phyloP scores from a whole-genome alignment of 768 basidiomycete genomes.

The Gautieria morchelliformis region DNA sequence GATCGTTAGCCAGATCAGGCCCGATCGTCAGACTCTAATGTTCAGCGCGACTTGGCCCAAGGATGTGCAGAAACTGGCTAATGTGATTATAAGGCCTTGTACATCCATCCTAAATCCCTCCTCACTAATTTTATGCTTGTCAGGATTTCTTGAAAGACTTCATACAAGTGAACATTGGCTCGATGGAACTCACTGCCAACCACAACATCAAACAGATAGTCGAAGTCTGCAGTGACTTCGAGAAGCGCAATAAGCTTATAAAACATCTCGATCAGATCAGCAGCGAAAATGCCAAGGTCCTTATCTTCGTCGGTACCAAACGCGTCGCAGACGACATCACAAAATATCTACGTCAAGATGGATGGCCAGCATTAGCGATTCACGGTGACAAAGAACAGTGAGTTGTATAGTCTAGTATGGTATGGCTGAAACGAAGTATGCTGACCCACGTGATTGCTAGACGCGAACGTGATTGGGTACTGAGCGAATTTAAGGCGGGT shows the following conservation, averaged over 20 bases:
- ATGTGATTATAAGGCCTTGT: conserved; percentile 33
- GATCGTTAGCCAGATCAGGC: conserved; percentile 94
- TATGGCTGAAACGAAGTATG: not conserved
- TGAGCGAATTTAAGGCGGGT: conserved; percentile 96
- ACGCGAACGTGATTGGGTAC: conserved; percentile 98
- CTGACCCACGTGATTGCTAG: conserved; percentile 26
- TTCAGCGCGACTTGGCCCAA: conserved; percentile 99
- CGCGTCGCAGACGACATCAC: conserved; percentile 97
- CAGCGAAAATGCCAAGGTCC: conserved; percentile 92
- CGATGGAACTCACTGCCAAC: conserved; percentile 96
- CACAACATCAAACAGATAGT: conserved; percentile 95
- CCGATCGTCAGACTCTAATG: conserved; percentile 97
- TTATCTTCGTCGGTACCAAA: conserved; percentile 98
- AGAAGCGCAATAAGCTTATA: conserved; percentile 93
- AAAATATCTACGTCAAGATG: conserved; percentile 93
- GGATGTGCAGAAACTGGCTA: conserved; percentile 96
- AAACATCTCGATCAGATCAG: conserved; percentile 97
- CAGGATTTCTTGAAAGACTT: conserved; percentile 94
- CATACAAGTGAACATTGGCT: conserved; percentile 98
- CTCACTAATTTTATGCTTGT: not conserved
- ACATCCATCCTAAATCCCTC: not conserved
- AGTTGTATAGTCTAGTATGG: conserved; percentile 21
- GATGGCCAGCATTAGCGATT: conserved; percentile 99
- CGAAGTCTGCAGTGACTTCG: conserved; percentile 94
- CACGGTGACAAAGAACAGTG: conserved; percentile 99